Evolutionary conservation across 73 alveolate species (phyloP), one percentile per base, ranked within the genome.

Genomic region (Paramecium pentaurelia): DNA sequence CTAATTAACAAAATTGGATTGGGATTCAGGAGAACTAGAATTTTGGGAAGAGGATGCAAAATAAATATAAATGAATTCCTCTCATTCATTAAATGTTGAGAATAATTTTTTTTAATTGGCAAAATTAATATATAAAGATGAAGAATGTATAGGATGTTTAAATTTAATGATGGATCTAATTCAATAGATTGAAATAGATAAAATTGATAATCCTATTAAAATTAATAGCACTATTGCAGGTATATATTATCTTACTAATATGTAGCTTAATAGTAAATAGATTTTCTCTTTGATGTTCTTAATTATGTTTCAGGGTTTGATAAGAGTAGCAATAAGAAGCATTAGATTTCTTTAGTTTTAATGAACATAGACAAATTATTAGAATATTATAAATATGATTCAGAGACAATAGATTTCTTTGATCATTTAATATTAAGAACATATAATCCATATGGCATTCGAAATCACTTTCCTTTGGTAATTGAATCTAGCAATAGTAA

Each of bases 361-460:
- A 30, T 71, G 11, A 88, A 71, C 27, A 71, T 37, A 11, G 94
- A 88, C 40, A 88, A 88, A 44, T 10, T 88, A 40, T 89, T 89
- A 9, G 75, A 60, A 70, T 36, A 83, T 54, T 89, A 89, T 71
- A 25, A 51, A 45, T 44, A 70, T 45, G 94, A 89, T 71, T n/a
- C 51, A 9, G 80, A 80, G 8, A 58, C 88, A 20, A 71, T 60
- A 12, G 92, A 89, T 51, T 89, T 89, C 51, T 71, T 71, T 36
- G 94, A 89, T 51, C 94, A 89, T 9, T 32, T 40, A n/a, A 38
- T 89, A 4, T 54, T 89, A 28, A 58, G 92, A 71, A 38, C 88
- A 27, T 71, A 45, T 45, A 71, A 40, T 0, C 45, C 45, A 8
- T 30, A 70, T 5, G 88, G 94, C 27, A 83, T 71, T 37, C 47